Evolutionary conservation across 805 yeast genomes (phyloP), one percentile per base, ranked within the genome.

Genomic region (Saccharomycopsis selenospora): DNA sequence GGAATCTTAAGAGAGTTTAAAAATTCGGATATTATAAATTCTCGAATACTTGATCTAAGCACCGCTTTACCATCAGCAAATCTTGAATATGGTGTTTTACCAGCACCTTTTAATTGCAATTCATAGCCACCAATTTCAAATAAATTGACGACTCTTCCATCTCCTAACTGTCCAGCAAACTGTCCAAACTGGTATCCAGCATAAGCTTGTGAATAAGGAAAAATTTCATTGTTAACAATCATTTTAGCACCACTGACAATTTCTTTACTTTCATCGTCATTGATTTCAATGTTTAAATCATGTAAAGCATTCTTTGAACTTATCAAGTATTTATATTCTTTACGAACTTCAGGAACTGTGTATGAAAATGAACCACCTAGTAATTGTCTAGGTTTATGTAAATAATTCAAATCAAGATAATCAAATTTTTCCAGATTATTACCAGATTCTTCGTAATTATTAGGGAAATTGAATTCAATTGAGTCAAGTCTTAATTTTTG

Each of bases 51-150:
- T 2, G 97, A 88, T 52, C 96, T 67, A 27, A 91, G 59, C 4
- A 89, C 95, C 0, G 98, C 97, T 60, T 87, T 88, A 3, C 99
- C 99, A 66, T 91, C 99, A 0, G 96, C 98, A 71, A 90, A 91
- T 51, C 99, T 73, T 0, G 95, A 85, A 62, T 75, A 91, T 1
- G 98, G 96, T 0, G 98, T 91, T 55, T 76, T 69, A 0, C 99
- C 99, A 2, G 93, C 79, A 0, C 99, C 99, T 66, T 91, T 91
- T 54, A 91, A 66, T 66, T 91, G 98, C 2, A 91, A 56, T 54
- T 82, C 91, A 57, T 72, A 81, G 55, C 76, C 79, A 4, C 72
- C 70, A 0, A 83, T 65, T 55, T 85, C 91, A 66, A 91, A 90
- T 41, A 91, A 66, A 58, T 85, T 87, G 4, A 82, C 75, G 1